These are phyloP conservation scores for Akanthomyces uredinophilus DNA, from an alignment of 2,329 filamentous ascomycete species.

Conservation along the genomic window DNA sequence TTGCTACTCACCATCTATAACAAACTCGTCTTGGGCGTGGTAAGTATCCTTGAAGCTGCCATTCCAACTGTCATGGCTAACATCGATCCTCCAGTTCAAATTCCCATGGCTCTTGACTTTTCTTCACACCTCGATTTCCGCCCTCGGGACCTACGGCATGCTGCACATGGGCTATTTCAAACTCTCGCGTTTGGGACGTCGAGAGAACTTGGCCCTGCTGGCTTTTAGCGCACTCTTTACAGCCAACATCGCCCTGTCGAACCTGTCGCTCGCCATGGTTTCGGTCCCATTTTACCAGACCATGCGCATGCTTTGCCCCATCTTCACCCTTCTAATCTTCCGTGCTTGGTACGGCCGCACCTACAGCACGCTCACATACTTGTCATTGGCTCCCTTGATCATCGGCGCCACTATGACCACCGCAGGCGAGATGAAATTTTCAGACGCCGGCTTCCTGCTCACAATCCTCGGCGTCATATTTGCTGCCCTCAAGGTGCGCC, in stretches of 20 bases:
- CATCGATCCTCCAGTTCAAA: constrained; percentile 39
- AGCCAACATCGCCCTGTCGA: constrained; percentile 60
- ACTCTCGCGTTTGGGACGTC: constrained; percentile 45
- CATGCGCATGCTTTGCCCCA: constrained; percentile 55
- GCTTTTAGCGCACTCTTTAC: constrained; percentile 58
- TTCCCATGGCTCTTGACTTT: constrained; percentile 59
- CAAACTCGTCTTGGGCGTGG: constrained; percentile 51
- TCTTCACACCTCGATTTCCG: constrained; percentile 52
- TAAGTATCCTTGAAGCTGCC: constrained; percentile 24
- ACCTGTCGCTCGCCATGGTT: constrained; percentile 56
- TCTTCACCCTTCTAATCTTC: constrained; percentile 59
- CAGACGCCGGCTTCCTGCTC: constrained; percentile 50
- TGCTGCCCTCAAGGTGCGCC: constrained; percentile 47
- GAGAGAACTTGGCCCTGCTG: constrained; percentile 51
- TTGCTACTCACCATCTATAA: constrained; percentile 52
- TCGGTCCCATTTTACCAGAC: constrained; percentile 64
- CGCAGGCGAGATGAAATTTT: constrained; percentile 58
- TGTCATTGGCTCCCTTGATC: constrained; percentile 56
- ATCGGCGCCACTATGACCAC: constrained; percentile 56
- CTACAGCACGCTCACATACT: constrained; percentile 52
- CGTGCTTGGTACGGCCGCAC: constrained; percentile 49
- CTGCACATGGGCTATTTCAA: constrained; percentile 48
- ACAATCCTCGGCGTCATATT: constrained; percentile 50
- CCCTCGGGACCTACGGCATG: constrained; percentile 50
- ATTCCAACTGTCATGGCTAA: background rate